Evolutionary conservation across 78 protist species (phyloP).

Genomic region (Goniomonas avonlea): DNA sequence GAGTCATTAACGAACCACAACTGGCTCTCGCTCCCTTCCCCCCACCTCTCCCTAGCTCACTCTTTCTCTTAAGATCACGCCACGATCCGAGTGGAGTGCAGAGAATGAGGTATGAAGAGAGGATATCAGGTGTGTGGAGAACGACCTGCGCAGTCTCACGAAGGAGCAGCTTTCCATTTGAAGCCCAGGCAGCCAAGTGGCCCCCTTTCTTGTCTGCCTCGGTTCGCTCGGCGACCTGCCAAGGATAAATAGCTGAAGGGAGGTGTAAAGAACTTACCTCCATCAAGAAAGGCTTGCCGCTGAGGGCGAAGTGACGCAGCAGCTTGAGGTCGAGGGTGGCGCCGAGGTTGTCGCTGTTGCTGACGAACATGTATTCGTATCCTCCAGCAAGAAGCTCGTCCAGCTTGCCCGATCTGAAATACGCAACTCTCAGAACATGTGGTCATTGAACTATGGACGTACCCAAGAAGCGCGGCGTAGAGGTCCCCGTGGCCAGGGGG

Average conservation of each 20-base stretch:
- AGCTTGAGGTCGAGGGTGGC: slow-evolving; percentile 79
- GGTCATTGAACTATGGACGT: no score
- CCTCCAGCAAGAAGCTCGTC: slow-evolving; percentile 55
- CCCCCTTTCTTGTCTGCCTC: slow-evolving; percentile 25
- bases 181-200: slow-evolving; percentile 13
- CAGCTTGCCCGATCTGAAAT: slow-evolving; percentile 4
- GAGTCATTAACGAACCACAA: no score
- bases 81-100: no score
- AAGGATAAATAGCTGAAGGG: not conserved
- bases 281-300: slow-evolving; percentile 27
- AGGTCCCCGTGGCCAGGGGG: slow-evolving; percentile 97
- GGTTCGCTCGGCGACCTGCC: slow-evolving; percentile 15
- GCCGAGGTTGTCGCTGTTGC: slow-evolving; percentile 97
- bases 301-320: slow-evolving; percentile 1
- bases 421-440: no score
- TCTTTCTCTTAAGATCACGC: no score
- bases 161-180: slow-evolving; percentile 5
- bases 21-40: no score
- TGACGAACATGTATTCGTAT: slow-evolving; percentile 78
- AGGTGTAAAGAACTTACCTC: not conserved
- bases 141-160: slow-evolving; percentile 21
- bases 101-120: no score
- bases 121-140: no score
- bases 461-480: slow-evolving; percentile 14
- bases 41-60: no score